Percentiles rank a stretch among this genome's conserved stretches.
These are phyloP conservation scores for Talaromyces trachyspermus DNA, from an alignment of 495 filamentous ascomycete species.

Conservation along the genomic window DNA sequence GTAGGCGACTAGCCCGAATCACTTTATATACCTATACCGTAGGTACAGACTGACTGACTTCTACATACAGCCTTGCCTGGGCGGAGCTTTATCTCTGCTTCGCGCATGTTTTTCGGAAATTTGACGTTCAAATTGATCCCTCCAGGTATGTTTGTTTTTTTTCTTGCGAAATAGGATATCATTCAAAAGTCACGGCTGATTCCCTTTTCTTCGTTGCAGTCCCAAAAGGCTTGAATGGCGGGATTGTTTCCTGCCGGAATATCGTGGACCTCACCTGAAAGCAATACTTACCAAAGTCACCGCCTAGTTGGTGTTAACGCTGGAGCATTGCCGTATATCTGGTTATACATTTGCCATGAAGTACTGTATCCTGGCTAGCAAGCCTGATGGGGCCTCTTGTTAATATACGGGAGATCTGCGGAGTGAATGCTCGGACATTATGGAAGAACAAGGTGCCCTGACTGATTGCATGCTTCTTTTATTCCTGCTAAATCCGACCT, in stretches of 20 bases:
- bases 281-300: conserved; percentile 2
- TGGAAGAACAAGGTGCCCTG: too few species aligned
- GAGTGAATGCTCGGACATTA: too few species aligned
- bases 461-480: too few species aligned
- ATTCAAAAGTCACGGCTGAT: neutral
- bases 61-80: conserved; percentile 11
- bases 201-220: neutral
- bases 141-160: conserved; percentile 13
- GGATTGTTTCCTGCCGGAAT: conserved; percentile 5
- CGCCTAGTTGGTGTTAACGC: too few species aligned
- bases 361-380: too few species aligned
- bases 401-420: too few species aligned
- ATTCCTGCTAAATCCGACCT: too few species aligned
- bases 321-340: too few species aligned
- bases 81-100: conserved; percentile 12
- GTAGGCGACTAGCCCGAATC: neutral
- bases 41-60: neutral
- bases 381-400: too few species aligned
- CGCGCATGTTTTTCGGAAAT: conserved; percentile 12
- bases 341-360: neutral
- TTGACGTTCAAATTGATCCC: conserved; percentile 9
- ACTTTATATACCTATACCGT: too few species aligned
- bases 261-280: conserved; percentile 5
- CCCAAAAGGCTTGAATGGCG: conserved; percentile 1
- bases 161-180: too few species aligned